Evolutionary conservation across 164 flowering plant genomes (phyloP), one percentile per base, ranked within the genome.

Genomic region (Stephania yunnanensis): DNA sequence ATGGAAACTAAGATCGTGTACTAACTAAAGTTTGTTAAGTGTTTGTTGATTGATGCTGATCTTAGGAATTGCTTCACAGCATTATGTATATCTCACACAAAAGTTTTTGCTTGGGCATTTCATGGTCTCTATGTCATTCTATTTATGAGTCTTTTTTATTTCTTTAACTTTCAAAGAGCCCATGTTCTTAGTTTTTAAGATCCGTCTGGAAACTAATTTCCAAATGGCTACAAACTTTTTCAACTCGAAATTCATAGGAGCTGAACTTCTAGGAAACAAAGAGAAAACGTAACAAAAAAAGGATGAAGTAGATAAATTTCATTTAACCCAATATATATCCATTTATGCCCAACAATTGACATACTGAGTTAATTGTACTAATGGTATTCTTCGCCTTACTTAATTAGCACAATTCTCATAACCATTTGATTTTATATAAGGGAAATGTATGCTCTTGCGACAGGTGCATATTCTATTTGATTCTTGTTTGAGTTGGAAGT

Each of bases 1-100:
- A 87, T 70, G 85, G 89, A 74, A 91, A 83, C 79, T 80, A 48
- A 84, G 83, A 79, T 45, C 87, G 2, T 80, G 81, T 76, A 73
- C 87, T 53, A 79, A 79, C 78, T 86, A 80, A 89, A 58, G 75
- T 53, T 53, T 42, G 30, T 66, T 0, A 15, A 36, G 17, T 10
- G 10, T 66, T 66, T 25, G 69, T 17, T 29, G 69, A 66, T 42
- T 66, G n/a, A 11, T 48, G 73, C 75, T 73, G 66, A 73, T 72
- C 30, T 20, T 48, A 25, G 48, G 53, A 73, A 68, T 77, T 45
- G 46, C 55, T 7, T 4, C n/a, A 42, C 17, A 74, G 79, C 70
- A 77, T 79, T 75, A 74, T 48, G 85, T 78, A 75, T 52, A 71
- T 80, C 76, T 42, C 73, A 77, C 78, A 6, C 69, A 77, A 50